These are phyloP conservation scores for Cladophialophora immunda DNA, from an alignment of 2,329 filamentous ascomycete species.

Conservation along the genomic window DNA sequence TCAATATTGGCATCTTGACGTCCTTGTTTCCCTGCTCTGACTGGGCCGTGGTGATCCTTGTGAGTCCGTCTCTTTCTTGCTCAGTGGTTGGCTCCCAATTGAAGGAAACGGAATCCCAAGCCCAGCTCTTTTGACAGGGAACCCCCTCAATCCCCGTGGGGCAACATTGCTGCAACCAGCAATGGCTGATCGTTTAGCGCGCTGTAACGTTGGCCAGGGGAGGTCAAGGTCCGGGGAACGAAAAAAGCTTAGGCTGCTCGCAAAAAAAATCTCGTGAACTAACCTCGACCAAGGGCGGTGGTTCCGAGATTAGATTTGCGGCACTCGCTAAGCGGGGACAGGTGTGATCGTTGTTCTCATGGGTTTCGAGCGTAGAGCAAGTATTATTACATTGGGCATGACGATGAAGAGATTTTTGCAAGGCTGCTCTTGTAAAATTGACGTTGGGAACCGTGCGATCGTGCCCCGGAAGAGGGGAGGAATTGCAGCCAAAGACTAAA, in stretches of 20 bases:
- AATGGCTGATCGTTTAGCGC: slow-evolving; percentile 10
- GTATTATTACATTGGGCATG: background rate
- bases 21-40: background rate
- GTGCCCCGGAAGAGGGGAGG: background rate
- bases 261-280: background rate
- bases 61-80: slow-evolving; percentile 5
- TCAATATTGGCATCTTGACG: slow-evolving; percentile 11
- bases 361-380: background rate
- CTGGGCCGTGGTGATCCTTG: background rate
- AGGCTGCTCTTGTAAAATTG: background rate
- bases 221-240: slow-evolving; percentile 5
- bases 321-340: slow-evolving; percentile 14
- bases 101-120: background rate
- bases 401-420: background rate
- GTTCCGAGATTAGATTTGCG: slow-evolving; percentile 25
- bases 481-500: background rate
- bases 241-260: slow-evolving; percentile 6
- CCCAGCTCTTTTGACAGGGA: slow-evolving; percentile 3
- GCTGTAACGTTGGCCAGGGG: slow-evolving; percentile 27
- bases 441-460: background rate
- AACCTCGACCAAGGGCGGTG: slow-evolving; percentile 6
- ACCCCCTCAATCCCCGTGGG: slow-evolving; percentile 22
- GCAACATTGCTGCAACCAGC: slow-evolving; percentile 16
- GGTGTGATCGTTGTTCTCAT: background rate
- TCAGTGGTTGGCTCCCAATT: slow-evolving; percentile 12